phyloP scores from a whole-genome alignment of 2,329 filamentous ascomycete genomes.

The Colletotrichum viniferum region DNA sequence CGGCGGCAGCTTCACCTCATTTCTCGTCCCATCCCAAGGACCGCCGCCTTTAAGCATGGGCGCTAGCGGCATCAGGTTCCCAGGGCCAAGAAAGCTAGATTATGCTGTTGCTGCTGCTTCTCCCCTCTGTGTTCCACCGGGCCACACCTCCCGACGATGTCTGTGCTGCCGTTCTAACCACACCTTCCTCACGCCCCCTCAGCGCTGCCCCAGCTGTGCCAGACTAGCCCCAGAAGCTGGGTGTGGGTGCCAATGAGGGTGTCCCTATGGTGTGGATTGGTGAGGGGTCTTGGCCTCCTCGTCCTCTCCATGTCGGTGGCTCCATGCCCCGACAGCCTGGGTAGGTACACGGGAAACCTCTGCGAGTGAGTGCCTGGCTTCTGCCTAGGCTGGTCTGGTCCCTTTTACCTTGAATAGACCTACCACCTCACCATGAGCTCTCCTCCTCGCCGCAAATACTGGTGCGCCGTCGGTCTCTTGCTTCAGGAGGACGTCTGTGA shows the following conservation, averaged over 20 bases:
- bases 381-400: not conserved
- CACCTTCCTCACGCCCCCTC: not conserved
- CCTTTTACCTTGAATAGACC: not conserved
- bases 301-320: constrained; percentile 5
- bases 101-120: not conserved
- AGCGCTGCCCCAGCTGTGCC: not conserved
- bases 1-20: constrained; percentile 8
- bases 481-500: not conserved
- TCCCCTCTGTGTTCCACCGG: not conserved
- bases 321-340: constrained; percentile 18
- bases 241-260: constrained; percentile 3
- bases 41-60: constrained; percentile 11
- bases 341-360: constrained; percentile 9
- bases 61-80: constrained; percentile 17
- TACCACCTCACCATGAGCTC: not conserved
- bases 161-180: constrained; percentile 19
- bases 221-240: constrained; percentile 27
- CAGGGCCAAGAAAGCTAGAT: constrained; percentile 20
- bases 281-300: constrained; percentile 3
- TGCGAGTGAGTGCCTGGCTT: not conserved
- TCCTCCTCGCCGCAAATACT: not conserved
- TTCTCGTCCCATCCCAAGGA: constrained; percentile 20
- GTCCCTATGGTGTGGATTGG: not conserved
- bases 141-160: constrained; percentile 7
- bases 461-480: not conserved